Evolutionary conservation across 305 asterid species (phyloP).

Genomic region (Plantago lanceolata): DNA sequence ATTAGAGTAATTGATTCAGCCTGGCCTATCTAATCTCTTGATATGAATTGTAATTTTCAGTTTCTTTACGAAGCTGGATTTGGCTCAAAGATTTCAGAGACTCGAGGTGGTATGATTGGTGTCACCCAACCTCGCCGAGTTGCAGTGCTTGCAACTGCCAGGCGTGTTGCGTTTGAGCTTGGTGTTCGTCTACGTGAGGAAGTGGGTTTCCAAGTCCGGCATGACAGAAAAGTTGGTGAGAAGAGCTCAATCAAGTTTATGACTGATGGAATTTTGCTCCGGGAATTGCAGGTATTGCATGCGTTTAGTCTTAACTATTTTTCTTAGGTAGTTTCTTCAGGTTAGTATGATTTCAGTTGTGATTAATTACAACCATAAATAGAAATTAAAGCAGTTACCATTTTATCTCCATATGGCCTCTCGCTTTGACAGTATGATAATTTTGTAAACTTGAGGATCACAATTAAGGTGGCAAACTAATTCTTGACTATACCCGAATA

Average conservation of each 20-base stretch:
- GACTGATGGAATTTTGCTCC: conserved; percentile 97
- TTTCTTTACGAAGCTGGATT: conserved; percentile 90
- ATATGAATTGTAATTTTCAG: conserved; percentile 34
- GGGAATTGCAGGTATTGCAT: conserved; percentile 77
- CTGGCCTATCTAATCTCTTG: conserved; percentile 19
- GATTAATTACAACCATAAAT: no score
- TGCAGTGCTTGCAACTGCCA: conserved; percentile 94
- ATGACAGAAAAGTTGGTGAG: conserved; percentile 77
- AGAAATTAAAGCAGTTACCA: no score
- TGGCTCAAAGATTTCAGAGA: conserved; percentile 46
- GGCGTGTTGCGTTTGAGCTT: conserved; percentile 91
- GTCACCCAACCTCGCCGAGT: conserved; percentile 98
- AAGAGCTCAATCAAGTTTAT: conserved; percentile 88
- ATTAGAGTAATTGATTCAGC: conserved; percentile 1
- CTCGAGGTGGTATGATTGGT: conserved; percentile 73
- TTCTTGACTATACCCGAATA: no score
- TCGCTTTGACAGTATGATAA: no score
- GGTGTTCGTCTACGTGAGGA: conserved; percentile 77
- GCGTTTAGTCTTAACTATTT: conserved; percentile 19
- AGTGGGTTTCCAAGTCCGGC: conserved; percentile 95
- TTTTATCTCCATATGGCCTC: no score
- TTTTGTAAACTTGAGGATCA: no score
- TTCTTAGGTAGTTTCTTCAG: conserved; percentile 3
- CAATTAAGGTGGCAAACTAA: no score
- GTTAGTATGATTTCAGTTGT: neutral